Base-by-base conservation (phyloP, 768 basidiomycete genomes). In the Podaxis sp. region DNA sequence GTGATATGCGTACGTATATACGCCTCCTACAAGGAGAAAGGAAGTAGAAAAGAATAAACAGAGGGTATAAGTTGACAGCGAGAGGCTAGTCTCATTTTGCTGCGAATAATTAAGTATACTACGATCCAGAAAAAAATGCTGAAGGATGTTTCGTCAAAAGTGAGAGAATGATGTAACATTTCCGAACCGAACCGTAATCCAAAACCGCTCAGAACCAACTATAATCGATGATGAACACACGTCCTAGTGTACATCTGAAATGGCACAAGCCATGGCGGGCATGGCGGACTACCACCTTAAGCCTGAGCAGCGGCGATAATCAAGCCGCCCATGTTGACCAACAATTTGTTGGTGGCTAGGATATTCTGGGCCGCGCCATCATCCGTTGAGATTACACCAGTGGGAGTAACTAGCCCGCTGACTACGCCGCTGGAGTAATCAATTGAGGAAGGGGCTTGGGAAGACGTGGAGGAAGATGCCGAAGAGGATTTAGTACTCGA, bases 281-380 rank as follows among this genome's bases (percentile, higher is more conserved):
- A 17, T 33, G 22, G 6, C 33, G 17, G 13, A 33, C 52, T 26
- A 42, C n/a, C 17, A 19, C 2, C 54, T 30, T 55, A 19, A 40
- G 64, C 61, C 11, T 71, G 59, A 42, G 66, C 72, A 33, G 69
- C 72, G 46, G 71, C 73, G 13, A 72, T 65, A 42, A 70, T 68
- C 38, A 77, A 40, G 17, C 68, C 69, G 6, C 70, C 78, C 13
- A 81, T n/a, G 24, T 68, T 68, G 52, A 80, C 56, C 33, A 83
- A 8, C n/a, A 73, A 65, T 33, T 72, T 48, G 55, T 76, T 74
- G 19, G 80, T 63, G 17, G 42, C 57, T 15, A 63, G 65, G 38
- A 72, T 52, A 52, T 73, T 65, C 30, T 78, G 53, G 39, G 9
- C 24, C 19, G 15, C 75, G 56, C 74, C 66, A 28, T 79, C 65